These are phyloP conservation scores for Solanum sparsipilum DNA, from an alignment of 257 asterid species.

Conservation along the genomic window DNA sequence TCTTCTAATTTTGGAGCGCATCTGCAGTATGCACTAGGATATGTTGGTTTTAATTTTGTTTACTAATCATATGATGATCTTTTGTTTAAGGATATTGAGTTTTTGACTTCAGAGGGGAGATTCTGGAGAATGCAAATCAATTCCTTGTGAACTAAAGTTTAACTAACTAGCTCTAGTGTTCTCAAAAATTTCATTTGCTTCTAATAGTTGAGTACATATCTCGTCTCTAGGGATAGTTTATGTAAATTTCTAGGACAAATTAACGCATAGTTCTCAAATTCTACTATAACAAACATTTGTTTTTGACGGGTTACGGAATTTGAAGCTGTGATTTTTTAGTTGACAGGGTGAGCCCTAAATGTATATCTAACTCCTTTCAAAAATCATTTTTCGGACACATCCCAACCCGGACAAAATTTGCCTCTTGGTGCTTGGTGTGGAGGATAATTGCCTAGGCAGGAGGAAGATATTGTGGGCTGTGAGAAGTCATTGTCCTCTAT, in stretches of 20 bases:
- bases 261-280: background rate
- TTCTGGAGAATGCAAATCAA: background rate
- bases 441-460: conserved; percentile 65
- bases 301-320: background rate
- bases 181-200: background rate
- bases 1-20: conserved; percentile 43
- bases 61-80: background rate
- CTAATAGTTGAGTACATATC: background rate
- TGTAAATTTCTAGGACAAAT: background rate
- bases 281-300: background rate
- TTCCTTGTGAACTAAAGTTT: background rate
- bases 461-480: conserved; percentile 52
- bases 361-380: background rate
- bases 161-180: background rate
- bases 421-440: conserved; percentile 65
- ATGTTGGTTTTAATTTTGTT: background rate
- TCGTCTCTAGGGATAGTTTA: background rate
- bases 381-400: background rate
- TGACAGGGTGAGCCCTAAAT: background rate
- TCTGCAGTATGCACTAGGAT: background rate
- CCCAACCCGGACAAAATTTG: conserved; percentile 80
- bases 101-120: background rate
- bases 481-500: conserved; percentile 68
- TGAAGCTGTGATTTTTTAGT: background rate
- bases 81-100: background rate